Evolutionary conservation across 148 eudicot species (phyloP).

Genomic region (Simmondsia chinensis): DNA sequence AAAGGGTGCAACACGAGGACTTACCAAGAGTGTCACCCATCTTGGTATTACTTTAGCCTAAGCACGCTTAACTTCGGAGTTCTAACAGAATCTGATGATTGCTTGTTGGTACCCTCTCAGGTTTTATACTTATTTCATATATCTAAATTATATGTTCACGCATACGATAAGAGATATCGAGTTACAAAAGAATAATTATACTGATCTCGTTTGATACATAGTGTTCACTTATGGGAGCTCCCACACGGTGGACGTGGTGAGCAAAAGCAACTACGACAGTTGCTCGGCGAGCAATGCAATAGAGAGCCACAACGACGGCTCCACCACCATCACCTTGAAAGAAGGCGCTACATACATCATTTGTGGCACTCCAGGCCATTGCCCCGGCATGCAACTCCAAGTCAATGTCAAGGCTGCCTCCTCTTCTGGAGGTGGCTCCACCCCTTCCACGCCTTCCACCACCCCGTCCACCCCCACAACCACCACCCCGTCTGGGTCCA

Average conservation of each 20-base stretch:
- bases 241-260: conserved; percentile 15
- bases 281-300: conserved; percentile 8
- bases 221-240: conserved; percentile 13
- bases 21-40: no score
- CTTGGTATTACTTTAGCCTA: no score
- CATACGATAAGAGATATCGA: no score
- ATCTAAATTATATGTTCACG: no score
- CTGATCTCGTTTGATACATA: background rate
- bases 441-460: conserved; percentile 5
- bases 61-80: no score
- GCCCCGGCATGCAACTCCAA: conserved; percentile 22
- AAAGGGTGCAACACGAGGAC: no score
- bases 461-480: conserved; percentile 1
- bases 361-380: conserved; percentile 19
- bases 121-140: no score
- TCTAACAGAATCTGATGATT: no score
- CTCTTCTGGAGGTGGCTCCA: background rate
- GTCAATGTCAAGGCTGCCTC: conserved; percentile 3
- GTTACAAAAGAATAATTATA: no score
- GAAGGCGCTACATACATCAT: conserved; percentile 19
- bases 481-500: background rate
- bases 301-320: background rate
- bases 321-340: conserved; percentile 11
- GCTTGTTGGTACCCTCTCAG: no score
- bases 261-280: conserved; percentile 10